Evolutionary conservation across 2,329 filamentous ascomycete species (phyloP).

Genomic region (Trichoderma lentiforme): DNA sequence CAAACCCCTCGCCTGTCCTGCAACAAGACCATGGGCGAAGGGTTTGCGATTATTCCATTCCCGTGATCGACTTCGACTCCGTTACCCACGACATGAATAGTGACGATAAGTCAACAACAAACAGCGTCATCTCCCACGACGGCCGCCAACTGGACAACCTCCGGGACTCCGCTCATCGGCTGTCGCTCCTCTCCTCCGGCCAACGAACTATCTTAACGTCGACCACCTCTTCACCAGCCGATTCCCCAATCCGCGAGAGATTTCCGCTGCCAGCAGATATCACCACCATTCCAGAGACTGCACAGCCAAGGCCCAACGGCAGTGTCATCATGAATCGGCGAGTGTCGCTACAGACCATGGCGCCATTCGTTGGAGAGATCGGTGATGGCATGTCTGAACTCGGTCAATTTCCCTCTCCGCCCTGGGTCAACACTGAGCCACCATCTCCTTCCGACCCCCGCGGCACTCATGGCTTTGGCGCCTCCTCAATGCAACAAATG

Average conservation of each 20-base stretch:
- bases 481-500: slow-evolving; percentile 48
- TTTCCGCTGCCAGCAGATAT: slow-evolving; percentile 35
- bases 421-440: slow-evolving; percentile 16
- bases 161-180: slow-evolving; percentile 53
- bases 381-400: neutral
- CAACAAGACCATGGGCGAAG: slow-evolving; percentile 19
- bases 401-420: slow-evolving; percentile 20
- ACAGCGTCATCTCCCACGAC: slow-evolving; percentile 57
- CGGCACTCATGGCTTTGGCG: slow-evolving; percentile 51
- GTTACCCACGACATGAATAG: slow-evolving; percentile 39
- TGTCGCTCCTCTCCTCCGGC: slow-evolving; percentile 59
- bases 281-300: slow-evolving; percentile 31
- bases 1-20: slow-evolving; percentile 18
- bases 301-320: slow-evolving; percentile 49
- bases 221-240: slow-evolving; percentile 54
- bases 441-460: slow-evolving; percentile 21
- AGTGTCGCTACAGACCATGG: slow-evolving; percentile 49
- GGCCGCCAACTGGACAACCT: slow-evolving; percentile 56
- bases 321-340: slow-evolving; percentile 49
- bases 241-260: slow-evolving; percentile 53
- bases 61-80: slow-evolving; percentile 24
- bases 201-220: slow-evolving; percentile 60
- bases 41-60: slow-evolving; percentile 18
- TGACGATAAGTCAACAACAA: slow-evolving; percentile 55
- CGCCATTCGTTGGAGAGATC: slow-evolving; percentile 40